Evolutionary conservation across 2,329 filamentous ascomycete species (phyloP), one percentile per base, ranked within the genome.

Genomic region (Xylariaceae sp.): DNA sequence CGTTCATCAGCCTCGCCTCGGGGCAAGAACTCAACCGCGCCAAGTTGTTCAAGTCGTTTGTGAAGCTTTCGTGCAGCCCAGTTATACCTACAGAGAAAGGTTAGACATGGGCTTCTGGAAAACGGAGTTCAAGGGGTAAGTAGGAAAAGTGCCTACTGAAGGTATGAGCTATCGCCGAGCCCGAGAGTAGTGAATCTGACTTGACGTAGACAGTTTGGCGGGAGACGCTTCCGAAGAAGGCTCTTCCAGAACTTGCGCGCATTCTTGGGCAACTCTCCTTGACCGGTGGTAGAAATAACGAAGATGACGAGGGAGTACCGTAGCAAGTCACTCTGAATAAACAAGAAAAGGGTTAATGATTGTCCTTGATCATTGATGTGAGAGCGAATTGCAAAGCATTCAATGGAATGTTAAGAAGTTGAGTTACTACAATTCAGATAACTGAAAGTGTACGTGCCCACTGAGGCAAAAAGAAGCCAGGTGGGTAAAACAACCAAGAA

Each of bases 91-190:
- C 35, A 61, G 13, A 1, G 30, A 47, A 9, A 39, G 52, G 13
- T 63, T 54, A 61, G 52, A 30, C 17, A 37, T 13, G 37, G 15
- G 15, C 8, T n/a, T 13, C 3, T n/a, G 50, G 41, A 35, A 4
- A 17, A 10, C 11, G 23, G 11, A 23, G 18, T 8, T 48, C 17
- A 17, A 13, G 15, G 37, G 39, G 39, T 47, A 34, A 23, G 11
- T 4, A 11, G 41, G n/a, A 3, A 13, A 44, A 4, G 15, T 23
- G 71, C 82, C 65, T 78, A 94, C 87, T 95, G 93, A 58, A 88
- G 82, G 79, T 99, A 99, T 1, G 92, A 96, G 69, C 89, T 96
- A 74, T 99, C 94, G 0, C 94, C 94, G 0, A 97, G 81, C 0
- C 94, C 94, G 78, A 97, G 96, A 0, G 88, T 89, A 2, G 90